Conservation (phyloP, 495 filamentous ascomycete species). For the Xylaria palmicola region DNA sequence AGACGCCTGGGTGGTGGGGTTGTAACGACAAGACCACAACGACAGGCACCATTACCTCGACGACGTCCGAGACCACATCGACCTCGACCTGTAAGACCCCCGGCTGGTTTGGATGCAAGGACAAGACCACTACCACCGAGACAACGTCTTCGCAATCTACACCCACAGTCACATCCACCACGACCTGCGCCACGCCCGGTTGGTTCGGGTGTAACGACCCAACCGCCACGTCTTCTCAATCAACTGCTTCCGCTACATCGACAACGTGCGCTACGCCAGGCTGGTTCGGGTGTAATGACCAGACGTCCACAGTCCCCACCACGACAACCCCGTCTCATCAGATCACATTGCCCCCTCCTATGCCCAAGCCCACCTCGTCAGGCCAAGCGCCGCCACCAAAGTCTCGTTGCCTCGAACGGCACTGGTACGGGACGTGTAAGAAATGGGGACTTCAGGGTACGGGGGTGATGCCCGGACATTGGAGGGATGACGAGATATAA, state of each 20-base stretch:
- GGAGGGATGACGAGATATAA: conserved; percentile 31
- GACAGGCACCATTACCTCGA: conserved; percentile 44
- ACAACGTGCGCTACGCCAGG: conserved; percentile 61
- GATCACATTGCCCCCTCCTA: conserved; percentile 38
- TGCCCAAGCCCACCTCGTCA: conserved; percentile 24
- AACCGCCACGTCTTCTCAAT: conserved; percentile 41
- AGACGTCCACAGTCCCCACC: conserved; percentile 35
- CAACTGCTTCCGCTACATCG: conserved; percentile 45
- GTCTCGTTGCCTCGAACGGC: conserved; percentile 34
- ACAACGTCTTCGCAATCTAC: conserved; percentile 34
- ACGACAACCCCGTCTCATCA: conserved; percentile 28
- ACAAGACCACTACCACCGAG: conserved; percentile 51
- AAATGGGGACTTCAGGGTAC: conserved; percentile 29
- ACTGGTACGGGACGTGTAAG: conserved; percentile 46
- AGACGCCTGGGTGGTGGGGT: conserved; percentile 84
- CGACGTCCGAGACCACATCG: conserved; percentile 40
- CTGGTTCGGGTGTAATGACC: conserved; percentile 60
- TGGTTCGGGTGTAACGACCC: conserved; percentile 61
- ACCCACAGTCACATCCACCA: conserved; percentile 46
- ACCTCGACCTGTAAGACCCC: conserved; percentile 54
- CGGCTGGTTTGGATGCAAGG: conserved; percentile 71
- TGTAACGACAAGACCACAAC: conserved; percentile 61
- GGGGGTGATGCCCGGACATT: conserved; percentile 1
- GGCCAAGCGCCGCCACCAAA: conserved; percentile 22
- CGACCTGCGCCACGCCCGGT: conserved; percentile 60